These are phyloP conservation scores for Yamadazyma tumulicola DNA, from an alignment of 805 yeast species.

Conservation along the genomic window DNA sequence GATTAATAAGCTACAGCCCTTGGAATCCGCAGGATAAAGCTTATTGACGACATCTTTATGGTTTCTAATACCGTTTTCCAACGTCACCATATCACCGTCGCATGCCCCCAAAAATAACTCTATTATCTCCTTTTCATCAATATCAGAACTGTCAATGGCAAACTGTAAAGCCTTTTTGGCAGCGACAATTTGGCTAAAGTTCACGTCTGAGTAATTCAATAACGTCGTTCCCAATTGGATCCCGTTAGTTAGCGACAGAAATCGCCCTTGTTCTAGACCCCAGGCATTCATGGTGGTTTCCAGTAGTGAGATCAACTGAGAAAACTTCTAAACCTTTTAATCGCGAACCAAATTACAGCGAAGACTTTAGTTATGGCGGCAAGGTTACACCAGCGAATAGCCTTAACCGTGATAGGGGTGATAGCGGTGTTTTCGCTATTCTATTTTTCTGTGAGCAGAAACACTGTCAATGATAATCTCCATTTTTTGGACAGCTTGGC, in stretches of 20 bases:
- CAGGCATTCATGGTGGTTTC: conserved; percentile 22
- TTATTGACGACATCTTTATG: conserved; percentile 20
- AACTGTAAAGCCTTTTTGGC: conserved; percentile 26
- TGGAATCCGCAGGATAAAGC: conserved; percentile 21
- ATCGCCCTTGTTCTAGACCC: conserved; percentile 9
- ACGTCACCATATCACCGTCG: conserved; percentile 35
- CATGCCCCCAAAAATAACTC: conserved; percentile 31
- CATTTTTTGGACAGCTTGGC: not conserved
- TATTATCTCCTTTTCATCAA: conserved; percentile 12
- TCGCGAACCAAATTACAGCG: no score
- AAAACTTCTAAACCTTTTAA: no score
- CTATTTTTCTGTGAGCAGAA: no score
- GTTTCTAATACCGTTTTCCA: conserved; percentile 23
- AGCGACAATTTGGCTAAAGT: conserved; percentile 21
- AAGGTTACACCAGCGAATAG: no score
- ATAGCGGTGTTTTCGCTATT: no score
- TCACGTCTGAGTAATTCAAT: conserved; percentile 24
- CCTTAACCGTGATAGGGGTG: no score
- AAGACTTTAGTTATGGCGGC: no score
- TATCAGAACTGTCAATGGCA: conserved; percentile 7
- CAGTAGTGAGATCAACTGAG: no score
- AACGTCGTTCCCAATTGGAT: conserved; percentile 3
- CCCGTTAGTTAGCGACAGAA: conserved; percentile 1
- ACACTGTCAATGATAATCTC: no score
- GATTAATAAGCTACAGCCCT: conserved; percentile 35